These are phyloP conservation scores for Jatropha podagrica DNA, from an alignment of 441 rosid species.

Conservation along the genomic window DNA sequence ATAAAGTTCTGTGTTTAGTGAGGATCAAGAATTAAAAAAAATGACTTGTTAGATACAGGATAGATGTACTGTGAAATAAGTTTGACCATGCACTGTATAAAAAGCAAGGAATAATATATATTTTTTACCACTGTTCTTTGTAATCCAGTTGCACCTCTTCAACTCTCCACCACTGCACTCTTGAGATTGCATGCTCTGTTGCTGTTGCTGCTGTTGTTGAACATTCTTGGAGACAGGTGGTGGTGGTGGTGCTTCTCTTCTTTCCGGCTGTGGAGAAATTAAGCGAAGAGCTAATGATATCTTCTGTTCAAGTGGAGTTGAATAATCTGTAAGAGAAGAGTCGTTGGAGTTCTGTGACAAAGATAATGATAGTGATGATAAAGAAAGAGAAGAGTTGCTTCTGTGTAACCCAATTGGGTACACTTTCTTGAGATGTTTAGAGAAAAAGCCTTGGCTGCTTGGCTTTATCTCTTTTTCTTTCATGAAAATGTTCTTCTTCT, in stretches of 20 bases:
- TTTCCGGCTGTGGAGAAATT: conserved; percentile 42
- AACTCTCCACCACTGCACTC: conserved; percentile 48
- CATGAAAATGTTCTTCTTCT: conserved; percentile 33
- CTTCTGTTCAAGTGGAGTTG: conserved; percentile 54
- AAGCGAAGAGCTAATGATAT: conserved; percentile 58
- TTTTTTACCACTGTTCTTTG: conserved; percentile 73
- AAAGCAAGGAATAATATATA: background rate
- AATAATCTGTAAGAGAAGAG: conserved; percentile 58
- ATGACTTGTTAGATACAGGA: no score
- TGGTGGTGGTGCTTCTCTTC: conserved; percentile 36
- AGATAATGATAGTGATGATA: conserved; percentile 76
- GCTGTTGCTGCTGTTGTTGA: conserved; percentile 30
- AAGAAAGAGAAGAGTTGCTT: conserved; percentile 69
- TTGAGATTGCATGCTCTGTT: conserved; percentile 20
- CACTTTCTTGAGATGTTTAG: conserved; percentile 73
- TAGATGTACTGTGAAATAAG: no score
- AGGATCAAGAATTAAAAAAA: no score
- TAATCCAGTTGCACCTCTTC: conserved; percentile 86
- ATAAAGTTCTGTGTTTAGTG: no score
- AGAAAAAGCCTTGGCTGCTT: conserved; percentile 32
- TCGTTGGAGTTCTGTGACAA: conserved; percentile 83
- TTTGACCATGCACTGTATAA: no score
- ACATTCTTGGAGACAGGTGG: conserved; percentile 22
- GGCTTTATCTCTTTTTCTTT: conserved; percentile 36
- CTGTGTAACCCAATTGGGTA: conserved; percentile 76